These are phyloP conservation scores for Mallotus japonicus DNA, from an alignment of 441 rosid genomes.

Conservation along the genomic window DNA sequence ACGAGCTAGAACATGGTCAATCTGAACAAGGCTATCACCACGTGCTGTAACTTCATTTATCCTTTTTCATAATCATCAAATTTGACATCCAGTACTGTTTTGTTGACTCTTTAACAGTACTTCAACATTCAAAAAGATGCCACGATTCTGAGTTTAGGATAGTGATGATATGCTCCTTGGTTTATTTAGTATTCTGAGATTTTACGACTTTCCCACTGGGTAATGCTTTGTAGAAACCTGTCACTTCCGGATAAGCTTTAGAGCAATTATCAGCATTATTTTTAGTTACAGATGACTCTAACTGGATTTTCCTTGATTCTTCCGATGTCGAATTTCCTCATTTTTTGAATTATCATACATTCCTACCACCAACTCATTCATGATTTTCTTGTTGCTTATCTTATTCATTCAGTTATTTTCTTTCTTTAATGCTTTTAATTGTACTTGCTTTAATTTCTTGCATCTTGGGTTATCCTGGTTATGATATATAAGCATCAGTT, in stretches of 20 bases:
- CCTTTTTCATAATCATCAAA: constrained; percentile 8
- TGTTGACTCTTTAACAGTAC: constrained; percentile 38
- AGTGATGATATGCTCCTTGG: background rate
- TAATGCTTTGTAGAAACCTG: background rate
- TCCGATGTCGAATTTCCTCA: background rate
- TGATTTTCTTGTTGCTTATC: too few species aligned
- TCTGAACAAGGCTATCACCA: constrained; percentile 36
- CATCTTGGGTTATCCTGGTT: background rate
- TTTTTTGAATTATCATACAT: background rate
- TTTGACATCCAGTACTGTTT: constrained; percentile 15
- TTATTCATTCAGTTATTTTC: too few species aligned
- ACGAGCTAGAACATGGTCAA: constrained; percentile 33
- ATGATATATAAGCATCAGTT: background rate
- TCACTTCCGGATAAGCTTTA: constrained; percentile 12
- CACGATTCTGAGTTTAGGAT: constrained; percentile 9
- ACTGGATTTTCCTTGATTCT: background rate
- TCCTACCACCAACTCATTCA: background rate
- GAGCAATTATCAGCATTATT: background rate
- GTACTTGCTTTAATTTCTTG: background rate
- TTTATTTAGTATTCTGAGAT: background rate
- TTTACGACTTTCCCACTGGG: background rate
- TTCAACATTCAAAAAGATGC: constrained; percentile 9
- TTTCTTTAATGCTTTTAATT: background rate
- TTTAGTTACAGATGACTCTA: background rate
- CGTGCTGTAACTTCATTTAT: constrained; percentile 35